Base-by-base conservation (phyloP, 768 basidiomycete species). In the Kwoniella dejecticola region DNA sequence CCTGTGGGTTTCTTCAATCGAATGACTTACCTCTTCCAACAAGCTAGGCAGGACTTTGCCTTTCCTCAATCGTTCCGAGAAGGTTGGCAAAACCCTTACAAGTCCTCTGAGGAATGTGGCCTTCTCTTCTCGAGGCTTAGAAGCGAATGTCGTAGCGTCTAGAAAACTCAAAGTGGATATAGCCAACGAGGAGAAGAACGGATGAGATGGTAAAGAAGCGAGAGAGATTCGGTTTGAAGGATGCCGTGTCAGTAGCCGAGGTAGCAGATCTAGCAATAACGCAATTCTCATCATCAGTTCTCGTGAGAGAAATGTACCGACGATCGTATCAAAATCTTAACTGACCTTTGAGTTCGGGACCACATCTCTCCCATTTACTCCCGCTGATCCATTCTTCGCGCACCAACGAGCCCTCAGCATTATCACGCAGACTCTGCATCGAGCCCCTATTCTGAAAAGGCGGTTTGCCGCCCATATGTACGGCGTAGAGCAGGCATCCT, bases 121-220 rank as follows among this genome's bases (percentile, higher is more conserved):
- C 77, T 98, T 98, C 75, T 97, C 96, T 80, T 98, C 95, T 57
- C 88, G 82, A 1, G 92, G 88, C 79, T 97, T 96, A 0, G 91
- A 86, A 0, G 93, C 90, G 76, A 98, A 99, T 60, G 88, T 95
- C 3, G 94, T 90, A 13, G 95, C 87, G 72, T 98, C 95, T 55
- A 99, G 82, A 80, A 98, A 99, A 73, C 92, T 93, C 30, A 99
- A 84, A 0, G 95, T 98, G 1, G 91, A 94, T 23, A 98, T 93
- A 6, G 95, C 91, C 11, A 98, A 82, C 3, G 92, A 95, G 1
- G 91, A 94, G 81, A 99, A 98, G 82, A 94, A 97, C 0, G 92
- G 76, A 72, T 92, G 88, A 0, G 88, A 84, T 3, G 92, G 88
- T 24, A 98, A 84, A 2, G 88, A 86, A 2, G 85, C 82, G 5